Evolutionary conservation across 495 filamentous ascomycete genomes (phyloP).

Genomic region (Aspergillus affinis): DNA sequence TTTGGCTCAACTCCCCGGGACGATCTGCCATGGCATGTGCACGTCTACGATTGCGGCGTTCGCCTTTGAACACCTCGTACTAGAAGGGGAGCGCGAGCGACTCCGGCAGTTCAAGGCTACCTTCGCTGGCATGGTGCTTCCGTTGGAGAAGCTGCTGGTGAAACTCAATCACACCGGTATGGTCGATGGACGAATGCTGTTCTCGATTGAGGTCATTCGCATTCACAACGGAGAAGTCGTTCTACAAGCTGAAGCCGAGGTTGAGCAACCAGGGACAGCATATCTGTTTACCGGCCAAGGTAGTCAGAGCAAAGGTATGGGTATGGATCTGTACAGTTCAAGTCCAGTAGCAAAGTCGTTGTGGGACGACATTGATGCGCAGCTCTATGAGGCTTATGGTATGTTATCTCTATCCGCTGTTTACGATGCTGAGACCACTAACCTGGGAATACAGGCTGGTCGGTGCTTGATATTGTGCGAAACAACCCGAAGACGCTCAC

Average conservation of each 20-base stretch:
- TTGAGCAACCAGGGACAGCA: constrained; percentile 37
- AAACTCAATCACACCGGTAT: constrained; percentile 35
- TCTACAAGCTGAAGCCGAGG: constrained; percentile 32
- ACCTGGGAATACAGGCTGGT: constrained; percentile 28
- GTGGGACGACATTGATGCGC: constrained; percentile 41
- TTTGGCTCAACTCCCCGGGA: constrained; percentile 31
- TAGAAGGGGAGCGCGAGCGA: constrained; percentile 15
- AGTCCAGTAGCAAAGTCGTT: constrained; percentile 32
- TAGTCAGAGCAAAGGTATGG: constrained; percentile 41
- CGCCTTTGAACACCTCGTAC: constrained; percentile 21
- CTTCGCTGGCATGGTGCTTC: constrained; percentile 40
- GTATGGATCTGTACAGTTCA: constrained; percentile 38
- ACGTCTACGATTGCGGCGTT: constrained; percentile 24
- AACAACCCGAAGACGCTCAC: constrained; percentile 42
- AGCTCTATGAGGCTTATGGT: constrained; percentile 39
- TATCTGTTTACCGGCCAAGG: constrained; percentile 50
- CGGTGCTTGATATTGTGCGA: constrained; percentile 36
- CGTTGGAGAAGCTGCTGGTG: constrained; percentile 32
- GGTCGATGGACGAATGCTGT: constrained; percentile 32
- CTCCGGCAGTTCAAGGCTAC: constrained; percentile 26
- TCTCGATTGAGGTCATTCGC: constrained; percentile 27
- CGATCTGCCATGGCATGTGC: constrained; percentile 39
- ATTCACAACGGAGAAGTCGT: constrained; percentile 28
- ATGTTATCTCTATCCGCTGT: constrained; percentile 1
- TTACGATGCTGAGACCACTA: background rate